Evolutionary conservation across 768 basidiomycete genomes (phyloP).

Genomic region (Mycena latifolia): DNA sequence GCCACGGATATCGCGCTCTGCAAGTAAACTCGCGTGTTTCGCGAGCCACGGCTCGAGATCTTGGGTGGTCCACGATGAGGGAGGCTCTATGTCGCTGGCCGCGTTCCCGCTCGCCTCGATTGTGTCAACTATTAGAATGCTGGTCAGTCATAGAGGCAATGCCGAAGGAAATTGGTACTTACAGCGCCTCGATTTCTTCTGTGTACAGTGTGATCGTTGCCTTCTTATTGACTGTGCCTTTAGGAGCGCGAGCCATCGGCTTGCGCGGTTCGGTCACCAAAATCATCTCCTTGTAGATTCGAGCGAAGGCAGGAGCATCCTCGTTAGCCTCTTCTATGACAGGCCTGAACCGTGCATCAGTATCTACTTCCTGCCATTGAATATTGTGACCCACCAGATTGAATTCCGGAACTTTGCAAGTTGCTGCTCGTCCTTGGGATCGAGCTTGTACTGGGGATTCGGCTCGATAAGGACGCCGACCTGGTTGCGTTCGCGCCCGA

Average conservation of each 20-base stretch:
- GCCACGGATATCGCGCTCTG: slow-evolving; percentile 20
- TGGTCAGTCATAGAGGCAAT: not conserved
- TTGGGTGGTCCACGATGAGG: slow-evolving; percentile 29
- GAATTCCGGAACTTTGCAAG: slow-evolving; percentile 48
- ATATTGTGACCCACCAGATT: slow-evolving; percentile 48
- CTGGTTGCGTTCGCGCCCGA: slow-evolving; percentile 30
- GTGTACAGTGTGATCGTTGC: slow-evolving; percentile 56
- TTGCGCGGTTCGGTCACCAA: slow-evolving; percentile 52
- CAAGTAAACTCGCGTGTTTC: slow-evolving; percentile 33
- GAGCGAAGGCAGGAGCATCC: slow-evolving; percentile 55
- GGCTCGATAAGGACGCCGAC: slow-evolving; percentile 40
- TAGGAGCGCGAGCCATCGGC: slow-evolving; percentile 59
- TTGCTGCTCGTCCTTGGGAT: slow-evolving; percentile 6
- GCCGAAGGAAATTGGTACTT: slow-evolving; percentile 17
- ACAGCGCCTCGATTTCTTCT: slow-evolving; percentile 62
- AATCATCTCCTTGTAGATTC: slow-evolving; percentile 67
- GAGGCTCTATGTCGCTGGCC: slow-evolving; percentile 23
- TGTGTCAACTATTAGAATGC: slow-evolving; percentile 30
- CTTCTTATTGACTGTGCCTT: slow-evolving; percentile 62
- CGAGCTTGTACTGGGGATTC: slow-evolving; percentile 35
- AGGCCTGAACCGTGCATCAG: slow-evolving; percentile 43
- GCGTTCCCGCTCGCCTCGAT: slow-evolving; percentile 33
- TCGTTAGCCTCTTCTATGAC: slow-evolving; percentile 59
- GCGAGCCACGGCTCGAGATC: slow-evolving; percentile 37
- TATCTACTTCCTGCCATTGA: not conserved